These are phyloP conservation scores for Boletus tomentosulus DNA, from an alignment of 768 basidiomycete genomes.

Conservation along the genomic window DNA sequence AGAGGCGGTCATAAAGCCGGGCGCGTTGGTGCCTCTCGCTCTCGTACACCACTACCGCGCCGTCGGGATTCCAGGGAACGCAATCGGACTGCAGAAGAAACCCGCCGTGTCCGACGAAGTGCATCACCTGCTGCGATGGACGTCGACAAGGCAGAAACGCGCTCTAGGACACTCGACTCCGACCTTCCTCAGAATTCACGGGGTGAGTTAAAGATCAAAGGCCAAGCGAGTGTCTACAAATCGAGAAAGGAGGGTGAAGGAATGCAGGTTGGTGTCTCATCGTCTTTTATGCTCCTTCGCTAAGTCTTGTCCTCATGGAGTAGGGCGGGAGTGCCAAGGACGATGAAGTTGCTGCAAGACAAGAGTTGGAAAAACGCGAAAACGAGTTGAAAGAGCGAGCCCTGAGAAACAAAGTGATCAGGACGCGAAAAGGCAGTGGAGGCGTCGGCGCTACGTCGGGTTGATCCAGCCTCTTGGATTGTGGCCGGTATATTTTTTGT, in stretches of 20 bases:
- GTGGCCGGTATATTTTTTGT: slow-evolving; percentile 18
- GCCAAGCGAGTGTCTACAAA: slow-evolving; percentile 56
- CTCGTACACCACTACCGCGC: slow-evolving; percentile 32
- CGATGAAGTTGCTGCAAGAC: slow-evolving; percentile 14
- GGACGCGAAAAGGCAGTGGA: slow-evolving; percentile 55
- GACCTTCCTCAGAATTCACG: slow-evolving; percentile 30
- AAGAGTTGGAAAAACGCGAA: slow-evolving; percentile 64
- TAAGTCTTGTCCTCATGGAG: slow-evolving; percentile 16
- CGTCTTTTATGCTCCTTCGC: neutral
- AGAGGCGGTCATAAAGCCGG: slow-evolving; percentile 27
- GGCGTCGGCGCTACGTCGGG: slow-evolving; percentile 16
- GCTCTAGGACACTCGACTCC: slow-evolving; percentile 23
- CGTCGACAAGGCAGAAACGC: slow-evolving; percentile 21
- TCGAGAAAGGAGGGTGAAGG: slow-evolving; percentile 51
- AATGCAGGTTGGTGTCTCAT: slow-evolving; percentile 19
- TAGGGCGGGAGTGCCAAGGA: slow-evolving; percentile 13
- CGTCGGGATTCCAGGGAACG: slow-evolving; percentile 31
- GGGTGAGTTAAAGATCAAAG: slow-evolving; percentile 71
- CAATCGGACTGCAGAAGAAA: slow-evolving; percentile 12
- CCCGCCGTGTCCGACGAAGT: slow-evolving; percentile 25
- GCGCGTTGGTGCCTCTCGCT: slow-evolving; percentile 32
- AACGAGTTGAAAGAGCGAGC: slow-evolving; percentile 80
- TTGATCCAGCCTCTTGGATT: slow-evolving; percentile 12
- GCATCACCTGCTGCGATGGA: slow-evolving; percentile 23
- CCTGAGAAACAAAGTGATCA: slow-evolving; percentile 76